Base-by-base conservation (phyloP, 2,329 filamentous ascomycete genomes). In the Nannizziopsis barbatae region DNA sequence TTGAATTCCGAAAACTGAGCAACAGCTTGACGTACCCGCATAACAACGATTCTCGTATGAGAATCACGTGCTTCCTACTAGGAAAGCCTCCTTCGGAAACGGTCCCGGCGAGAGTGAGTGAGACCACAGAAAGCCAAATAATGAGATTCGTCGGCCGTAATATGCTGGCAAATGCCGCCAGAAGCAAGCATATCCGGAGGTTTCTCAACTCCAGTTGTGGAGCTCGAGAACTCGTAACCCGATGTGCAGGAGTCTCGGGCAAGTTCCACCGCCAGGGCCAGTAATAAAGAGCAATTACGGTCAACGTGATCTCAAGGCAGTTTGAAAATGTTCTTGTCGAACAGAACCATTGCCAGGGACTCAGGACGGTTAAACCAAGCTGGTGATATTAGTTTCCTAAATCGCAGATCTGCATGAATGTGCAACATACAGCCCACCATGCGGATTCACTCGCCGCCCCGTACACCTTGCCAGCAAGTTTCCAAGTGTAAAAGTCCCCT, bases 331-430 rank as follows among this genome's bases (percentile, higher is more conserved):
- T 95, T 41, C 92, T 78, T 0, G 88, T 90, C 1, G 88, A 92
- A 67, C 84, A 92, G 67, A 92, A 96, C 86, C 86, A 96, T 64
- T 95, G 87, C 88, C 92, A 98, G 5, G 92, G 86, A 65, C 81
- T 94, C 58, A 81, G 71, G 38, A 84, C 65, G 2, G 80, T 81
- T 67, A 92, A 75, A 50, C 76, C 74, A 40, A 94, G 71, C 81
- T 88, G 63, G 51, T 53, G 53, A 18, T 31, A 41, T 38, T 35
- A 50, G 44, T 27, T 20, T 40, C 58, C 51, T 58, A 49, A 11
- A 46, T 15, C 38, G 37, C 30, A 44, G 22, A n/a, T 38, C 17
- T 14, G 11, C 39, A 12, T 33, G 35, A 33, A 20, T 22, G 20
- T 9, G 14, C 22, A 38, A 22, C 43, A 12, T 75, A 92, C 87